A percentile compares a stretch with the other conserved stretches of the same genome.
phyloP scores from a whole-genome alignment of 768 basidiomycete species.

The Exidia glandulosa region DNA sequence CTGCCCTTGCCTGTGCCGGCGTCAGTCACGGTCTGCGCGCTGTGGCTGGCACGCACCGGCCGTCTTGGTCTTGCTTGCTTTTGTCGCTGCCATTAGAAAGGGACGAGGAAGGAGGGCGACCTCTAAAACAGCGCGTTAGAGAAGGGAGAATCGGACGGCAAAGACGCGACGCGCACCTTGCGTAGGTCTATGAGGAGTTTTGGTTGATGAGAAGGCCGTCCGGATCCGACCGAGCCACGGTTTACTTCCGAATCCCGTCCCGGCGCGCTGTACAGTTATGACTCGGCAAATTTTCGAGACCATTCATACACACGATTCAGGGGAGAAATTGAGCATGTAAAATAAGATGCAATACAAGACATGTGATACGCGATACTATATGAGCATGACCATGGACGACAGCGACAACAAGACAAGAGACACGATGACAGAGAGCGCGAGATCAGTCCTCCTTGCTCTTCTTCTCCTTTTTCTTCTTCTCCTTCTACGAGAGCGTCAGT shows the following conservation, averaged over 20 bases:
- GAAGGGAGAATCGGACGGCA: not conserved
- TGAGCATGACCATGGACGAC: not conserved
- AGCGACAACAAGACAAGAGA: not conserved
- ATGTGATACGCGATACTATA: not conserved
- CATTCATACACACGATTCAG: not conserved
- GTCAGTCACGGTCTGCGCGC: slow-evolving; percentile 5
- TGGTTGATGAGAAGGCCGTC: too few species aligned
- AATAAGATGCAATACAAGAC: not conserved
- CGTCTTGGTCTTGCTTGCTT: slow-evolving; percentile 51
- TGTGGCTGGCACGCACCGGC: slow-evolving; percentile 35
- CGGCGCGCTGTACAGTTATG: not conserved
- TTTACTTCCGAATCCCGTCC: not conserved
- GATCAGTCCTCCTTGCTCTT: slow-evolving; percentile 30
- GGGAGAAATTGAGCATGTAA: not conserved
- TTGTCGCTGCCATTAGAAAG: slow-evolving; percentile 52
- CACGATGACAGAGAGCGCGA: not conserved
- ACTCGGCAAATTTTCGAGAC: not conserved
- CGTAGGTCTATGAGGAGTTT: not conserved
- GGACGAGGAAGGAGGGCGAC: not conserved
- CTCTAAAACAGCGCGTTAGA: not conserved
- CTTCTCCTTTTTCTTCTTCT: slow-evolving; percentile 46
- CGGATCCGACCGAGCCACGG: too few species aligned
- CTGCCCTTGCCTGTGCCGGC: not conserved
- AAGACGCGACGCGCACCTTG: not conserved
- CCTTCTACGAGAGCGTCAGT: slow-evolving; percentile 19